These are phyloP conservation scores for Prunus mira DNA, from an alignment of 306 rosid species.

Conservation along the genomic window DNA sequence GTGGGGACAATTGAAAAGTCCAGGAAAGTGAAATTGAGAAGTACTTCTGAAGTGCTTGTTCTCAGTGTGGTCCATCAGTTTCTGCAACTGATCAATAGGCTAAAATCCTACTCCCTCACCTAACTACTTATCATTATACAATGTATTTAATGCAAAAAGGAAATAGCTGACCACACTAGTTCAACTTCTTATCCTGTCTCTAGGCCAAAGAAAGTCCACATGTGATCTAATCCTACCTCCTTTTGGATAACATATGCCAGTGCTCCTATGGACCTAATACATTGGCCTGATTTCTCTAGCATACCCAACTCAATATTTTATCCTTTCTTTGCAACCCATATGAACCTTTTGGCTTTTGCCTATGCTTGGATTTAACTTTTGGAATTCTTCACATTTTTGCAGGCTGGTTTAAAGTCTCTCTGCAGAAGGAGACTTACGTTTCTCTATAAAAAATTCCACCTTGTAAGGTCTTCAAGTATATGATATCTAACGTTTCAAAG, in stretches of 20 bases:
- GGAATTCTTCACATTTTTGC: not conserved
- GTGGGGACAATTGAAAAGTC: slow-evolving; percentile 28
- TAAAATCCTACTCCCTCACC: slow-evolving; percentile 11
- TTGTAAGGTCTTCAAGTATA: slow-evolving; percentile 42
- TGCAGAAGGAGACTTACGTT: not conserved
- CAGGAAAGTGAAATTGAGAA: slow-evolving; percentile 28
- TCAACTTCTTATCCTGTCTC: slow-evolving; percentile 43
- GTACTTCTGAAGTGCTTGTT: slow-evolving; percentile 9
- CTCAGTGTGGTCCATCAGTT: slow-evolving; percentile 27
- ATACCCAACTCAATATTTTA: slow-evolving; percentile 12
- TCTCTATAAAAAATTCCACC: not conserved
- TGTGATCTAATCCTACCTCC: slow-evolving; percentile 33
- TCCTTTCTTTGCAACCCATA: not conserved
- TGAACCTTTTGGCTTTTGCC: too few relatives aligned
- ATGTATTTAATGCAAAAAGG: slow-evolving; percentile 30
- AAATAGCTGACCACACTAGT: slow-evolving; percentile 26
- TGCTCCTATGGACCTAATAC: slow-evolving; percentile 23
- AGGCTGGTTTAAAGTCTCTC: not conserved
- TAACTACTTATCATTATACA: slow-evolving; percentile 22
- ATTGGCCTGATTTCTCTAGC: not conserved
- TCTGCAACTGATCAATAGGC: slow-evolving; percentile 1
- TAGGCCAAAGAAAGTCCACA: slow-evolving; percentile 22
- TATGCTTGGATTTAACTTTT: not conserved
- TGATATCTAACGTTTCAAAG: slow-evolving; percentile 19
- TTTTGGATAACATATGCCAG: slow-evolving; percentile 26